Percentiles rank a stretch among this genome's conserved stretches.
Evolutionary conservation across 257 asterid genomes (phyloP).

Genomic region (Asclepias syriaca): DNA sequence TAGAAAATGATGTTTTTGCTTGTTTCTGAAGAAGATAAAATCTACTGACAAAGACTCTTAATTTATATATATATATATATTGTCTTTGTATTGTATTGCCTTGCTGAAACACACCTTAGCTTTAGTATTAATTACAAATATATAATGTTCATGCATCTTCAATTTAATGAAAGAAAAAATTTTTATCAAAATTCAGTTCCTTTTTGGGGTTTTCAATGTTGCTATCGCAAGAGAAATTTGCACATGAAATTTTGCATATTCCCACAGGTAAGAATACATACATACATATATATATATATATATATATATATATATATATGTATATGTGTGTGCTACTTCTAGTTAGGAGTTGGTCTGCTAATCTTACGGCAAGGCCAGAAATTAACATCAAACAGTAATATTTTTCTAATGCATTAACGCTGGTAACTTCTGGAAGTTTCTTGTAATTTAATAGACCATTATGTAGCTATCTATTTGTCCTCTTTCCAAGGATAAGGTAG

Average conservation of each 20-base stretch:
- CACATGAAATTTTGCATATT: neutral
- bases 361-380: neutral
- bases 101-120: slow-evolving; percentile 2
- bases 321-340: neutral
- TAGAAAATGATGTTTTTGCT: slow-evolving; percentile 12
- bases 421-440: neutral
- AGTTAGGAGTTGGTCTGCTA: neutral
- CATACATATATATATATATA: no score
- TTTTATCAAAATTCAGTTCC: neutral
- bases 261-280: no score
- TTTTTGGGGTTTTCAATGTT: neutral
- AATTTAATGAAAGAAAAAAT: neutral
- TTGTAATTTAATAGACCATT: neutral
- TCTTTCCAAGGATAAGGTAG: neutral
- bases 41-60: neutral
- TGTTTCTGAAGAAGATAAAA: slow-evolving; percentile 9
- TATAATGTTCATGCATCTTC: neutral
- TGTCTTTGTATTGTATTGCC: neutral
- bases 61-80: neutral
- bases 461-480: neutral
- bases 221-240: neutral
- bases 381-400: neutral
- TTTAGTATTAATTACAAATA: neutral
- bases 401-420: neutral
- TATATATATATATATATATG: no score